Evolutionary conservation across 148 eudicot genomes (phyloP).

Genomic region (Polygonum aviculare): DNA sequence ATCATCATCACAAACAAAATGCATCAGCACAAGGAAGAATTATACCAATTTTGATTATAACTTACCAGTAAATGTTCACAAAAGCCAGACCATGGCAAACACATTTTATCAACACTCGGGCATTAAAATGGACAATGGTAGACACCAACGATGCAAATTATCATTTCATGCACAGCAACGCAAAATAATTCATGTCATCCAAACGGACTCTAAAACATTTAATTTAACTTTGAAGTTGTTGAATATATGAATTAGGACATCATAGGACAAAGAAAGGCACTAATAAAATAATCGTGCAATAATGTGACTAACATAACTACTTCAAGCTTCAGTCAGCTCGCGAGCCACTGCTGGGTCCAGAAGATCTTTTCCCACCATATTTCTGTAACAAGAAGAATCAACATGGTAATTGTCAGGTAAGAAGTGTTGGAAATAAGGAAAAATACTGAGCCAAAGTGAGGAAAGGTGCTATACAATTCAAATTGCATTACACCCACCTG

Average conservation of each 20-base stretch:
- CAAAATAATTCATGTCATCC: too few species aligned
- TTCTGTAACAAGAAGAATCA: slow-evolving; percentile 20
- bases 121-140: too few species aligned
- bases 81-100: too few species aligned
- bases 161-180: too few species aligned
- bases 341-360: slow-evolving; percentile 23
- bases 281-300: neutral
- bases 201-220: neutral
- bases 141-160: too few species aligned
- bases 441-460: neutral
- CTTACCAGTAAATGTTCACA: too few species aligned
- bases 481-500: slow-evolving; percentile 36
- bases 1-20: too few species aligned
- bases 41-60: too few species aligned
- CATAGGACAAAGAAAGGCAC: neutral
- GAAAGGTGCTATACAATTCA: neutral
- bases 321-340: slow-evolving; percentile 25
- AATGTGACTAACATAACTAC: neutral
- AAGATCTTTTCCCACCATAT: slow-evolving; percentile 36
- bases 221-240: neutral
- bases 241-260: neutral
- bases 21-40: too few species aligned
- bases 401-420: neutral
- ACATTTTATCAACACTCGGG: too few species aligned
- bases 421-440: neutral